A percentile compares a stretch with the other conserved stretches of the same genome.
Conservation (phyloP, 1,284 basidiomycete genomes). For the Sporisorium graminicola region DNA sequence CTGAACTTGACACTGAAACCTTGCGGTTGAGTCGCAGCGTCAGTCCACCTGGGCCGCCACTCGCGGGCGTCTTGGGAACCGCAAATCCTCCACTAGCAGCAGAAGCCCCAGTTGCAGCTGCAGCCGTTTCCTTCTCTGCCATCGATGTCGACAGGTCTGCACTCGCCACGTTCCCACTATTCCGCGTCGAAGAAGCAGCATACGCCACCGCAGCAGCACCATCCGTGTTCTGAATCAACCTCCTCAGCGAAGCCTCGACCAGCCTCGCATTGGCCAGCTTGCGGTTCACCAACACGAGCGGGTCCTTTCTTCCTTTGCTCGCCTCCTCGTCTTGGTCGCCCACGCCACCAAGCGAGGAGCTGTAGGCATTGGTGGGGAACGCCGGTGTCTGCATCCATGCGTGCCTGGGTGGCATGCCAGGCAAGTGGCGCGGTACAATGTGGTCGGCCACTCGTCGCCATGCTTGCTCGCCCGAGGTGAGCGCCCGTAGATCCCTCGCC, state of each 20-base stretch:
- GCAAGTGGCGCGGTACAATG: constrained; percentile 55
- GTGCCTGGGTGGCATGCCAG: constrained; percentile 57
- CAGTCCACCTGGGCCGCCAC: constrained; percentile 18
- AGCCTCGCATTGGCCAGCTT: constrained; percentile 61
- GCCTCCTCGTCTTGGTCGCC: constrained; percentile 17
- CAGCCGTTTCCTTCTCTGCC: neutral
- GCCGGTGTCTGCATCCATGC: constrained; percentile 59
- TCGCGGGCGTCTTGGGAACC: constrained; percentile 35
- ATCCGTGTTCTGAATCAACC: constrained; percentile 58
- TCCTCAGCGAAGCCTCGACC: constrained; percentile 56
- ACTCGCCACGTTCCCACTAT: neutral
- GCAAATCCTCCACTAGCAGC: constrained; percentile 20
- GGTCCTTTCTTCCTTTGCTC: constrained; percentile 24
- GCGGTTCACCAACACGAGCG: constrained; percentile 56
- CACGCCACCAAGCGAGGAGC: constrained; percentile 14
- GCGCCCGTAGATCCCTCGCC: constrained; percentile 30
- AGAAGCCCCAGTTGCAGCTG: neutral
- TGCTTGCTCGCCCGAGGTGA: constrained; percentile 43
- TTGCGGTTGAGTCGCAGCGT: constrained; percentile 47
- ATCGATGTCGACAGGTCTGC: neutral
- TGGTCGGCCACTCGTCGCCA: constrained; percentile 54
- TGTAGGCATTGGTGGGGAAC: constrained; percentile 51
- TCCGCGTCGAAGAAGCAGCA: constrained; percentile 19
- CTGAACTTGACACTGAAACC: constrained; percentile 22
- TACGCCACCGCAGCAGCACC: constrained; percentile 44